phyloP scores from a whole-genome alignment of 768 basidiomycete genomes.

The Boletellus ananas region DNA sequence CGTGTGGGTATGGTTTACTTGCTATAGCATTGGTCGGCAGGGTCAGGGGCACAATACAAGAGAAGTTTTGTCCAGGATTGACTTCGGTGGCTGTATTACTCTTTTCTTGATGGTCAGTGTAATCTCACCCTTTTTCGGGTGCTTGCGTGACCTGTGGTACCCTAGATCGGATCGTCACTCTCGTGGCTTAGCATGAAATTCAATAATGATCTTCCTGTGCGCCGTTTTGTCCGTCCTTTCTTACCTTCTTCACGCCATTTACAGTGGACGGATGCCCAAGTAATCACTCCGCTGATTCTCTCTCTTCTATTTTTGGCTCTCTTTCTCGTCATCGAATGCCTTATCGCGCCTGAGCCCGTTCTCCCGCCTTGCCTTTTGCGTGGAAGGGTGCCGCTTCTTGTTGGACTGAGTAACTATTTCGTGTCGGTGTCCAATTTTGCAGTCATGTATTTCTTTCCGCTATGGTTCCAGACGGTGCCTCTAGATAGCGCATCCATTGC shows the following conservation, averaged over 20 bases:
- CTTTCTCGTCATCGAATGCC: constrained; percentile 61
- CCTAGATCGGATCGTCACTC: constrained; percentile 54
- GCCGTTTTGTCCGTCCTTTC: constrained; percentile 9
- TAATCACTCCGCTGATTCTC: constrained; percentile 46
- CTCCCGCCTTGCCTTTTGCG: constrained; percentile 61
- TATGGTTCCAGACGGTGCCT: constrained; percentile 80
- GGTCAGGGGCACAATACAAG: constrained; percentile 59
- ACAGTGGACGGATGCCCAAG: constrained; percentile 55
- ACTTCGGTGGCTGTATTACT: constrained; percentile 66
- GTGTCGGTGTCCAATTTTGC: constrained; percentile 74
- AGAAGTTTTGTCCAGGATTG: constrained; percentile 74
- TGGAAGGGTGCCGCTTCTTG: constrained; percentile 64
- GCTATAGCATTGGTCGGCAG: constrained; percentile 30
- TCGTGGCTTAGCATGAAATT: constrained; percentile 66
- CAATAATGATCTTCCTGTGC: constrained; percentile 61
- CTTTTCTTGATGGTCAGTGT: constrained; percentile 53
- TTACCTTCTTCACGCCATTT: not conserved
- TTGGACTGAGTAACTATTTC: constrained; percentile 69
- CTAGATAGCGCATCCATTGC: constrained; percentile 64
- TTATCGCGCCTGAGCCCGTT: constrained; percentile 63
- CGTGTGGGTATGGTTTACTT: not conserved
- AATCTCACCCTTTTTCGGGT: not conserved
- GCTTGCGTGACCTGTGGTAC: not conserved
- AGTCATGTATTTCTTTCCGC: constrained; percentile 72
- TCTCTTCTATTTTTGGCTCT: constrained; percentile 42